Base-by-base conservation (phyloP, 164 flowering plant genomes). In the Litsea cubeba region DNA sequence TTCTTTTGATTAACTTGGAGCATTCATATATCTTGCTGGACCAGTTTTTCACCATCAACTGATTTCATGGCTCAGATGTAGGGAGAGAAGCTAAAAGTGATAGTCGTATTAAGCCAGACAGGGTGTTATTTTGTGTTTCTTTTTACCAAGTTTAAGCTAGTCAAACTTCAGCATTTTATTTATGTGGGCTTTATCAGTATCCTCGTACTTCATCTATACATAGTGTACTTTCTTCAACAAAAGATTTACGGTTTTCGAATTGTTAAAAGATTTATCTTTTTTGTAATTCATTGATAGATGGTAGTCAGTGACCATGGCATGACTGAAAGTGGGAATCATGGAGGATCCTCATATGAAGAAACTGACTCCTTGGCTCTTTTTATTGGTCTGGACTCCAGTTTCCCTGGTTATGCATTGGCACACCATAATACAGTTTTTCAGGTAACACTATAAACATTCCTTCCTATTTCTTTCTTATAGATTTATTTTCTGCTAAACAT, bases 291-390 rank as follows among this genome's bases (percentile, higher is more conserved):
- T 67, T 60, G 78, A 32, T 77, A 95, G 99, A 62, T 95, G 79
- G 83, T 95, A 50, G 92, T 90, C 67, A 95, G 99, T 76, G 98
- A 95, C 82, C 99, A 95, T 87, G 99, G 99, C 76, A 95, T 93
- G 99, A 93, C 95, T 72, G 89, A 86, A 25, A 86, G 73, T 81
- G 99, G 99, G 51, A 95, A 95, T 81, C 99, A 95, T 84, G 98
- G 99, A 60, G 99, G 99, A 8, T 93, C 98, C 69, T 88, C 98
- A 71, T 89, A 80, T 82, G 97, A 93, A 87, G 99, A 95, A 84
- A 87, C 93, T 60, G 99, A 95, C 74, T 88, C 99, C 49, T 75
- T 95, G 74, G 92, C 86, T 74, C 86, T 95, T 65, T 87, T 95
- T 79, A 69, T 92, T 77, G 90, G 94, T 71, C 76, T 81, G 32